These are phyloP conservation scores for Neurospora sp. DNA, from an alignment of 2,329 filamentous ascomycete species.

Conservation along the genomic window DNA sequence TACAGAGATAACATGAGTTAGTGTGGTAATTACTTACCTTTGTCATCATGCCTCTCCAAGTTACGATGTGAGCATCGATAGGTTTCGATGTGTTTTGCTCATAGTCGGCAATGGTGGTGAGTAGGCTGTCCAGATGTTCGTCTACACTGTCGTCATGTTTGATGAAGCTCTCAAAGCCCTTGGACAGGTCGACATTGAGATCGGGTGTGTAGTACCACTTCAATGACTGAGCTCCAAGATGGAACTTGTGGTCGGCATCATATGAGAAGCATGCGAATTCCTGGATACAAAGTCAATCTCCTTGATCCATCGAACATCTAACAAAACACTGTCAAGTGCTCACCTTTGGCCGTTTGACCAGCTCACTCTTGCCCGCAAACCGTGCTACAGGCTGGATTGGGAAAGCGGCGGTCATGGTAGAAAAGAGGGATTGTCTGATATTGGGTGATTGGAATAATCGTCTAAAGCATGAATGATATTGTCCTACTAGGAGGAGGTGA, in stretches of 20 bases:
- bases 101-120: conserved; percentile 63
- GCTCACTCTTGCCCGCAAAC: conserved; percentile 57
- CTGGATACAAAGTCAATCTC: conserved; percentile 29
- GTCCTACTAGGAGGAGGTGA: background rate
- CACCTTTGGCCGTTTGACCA: conserved; percentile 68
- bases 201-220: conserved; percentile 78
- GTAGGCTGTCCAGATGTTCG: conserved; percentile 76
- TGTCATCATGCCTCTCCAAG: conserved; percentile 98
- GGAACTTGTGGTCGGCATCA: conserved; percentile 71
- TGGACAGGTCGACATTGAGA: conserved; percentile 63
- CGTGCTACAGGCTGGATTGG: conserved; percentile 59
- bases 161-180: conserved; percentile 72
- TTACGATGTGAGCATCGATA: conserved; percentile 71
- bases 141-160: conserved; percentile 76
- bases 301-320: background rate
- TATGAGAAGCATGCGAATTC: conserved; percentile 94
- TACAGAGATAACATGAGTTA: no score
- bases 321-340: conserved; percentile 10
- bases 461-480: background rate
- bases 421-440: background rate
- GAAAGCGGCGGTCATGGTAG: conserved; percentile 31
- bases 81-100: conserved; percentile 60
- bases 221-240: conserved; percentile 67
- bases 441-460: background rate
- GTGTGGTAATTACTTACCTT: conserved; percentile 35